Evolutionary conservation across 805 yeast species (phyloP).

Genomic region (Saturnispora sanitii): DNA sequence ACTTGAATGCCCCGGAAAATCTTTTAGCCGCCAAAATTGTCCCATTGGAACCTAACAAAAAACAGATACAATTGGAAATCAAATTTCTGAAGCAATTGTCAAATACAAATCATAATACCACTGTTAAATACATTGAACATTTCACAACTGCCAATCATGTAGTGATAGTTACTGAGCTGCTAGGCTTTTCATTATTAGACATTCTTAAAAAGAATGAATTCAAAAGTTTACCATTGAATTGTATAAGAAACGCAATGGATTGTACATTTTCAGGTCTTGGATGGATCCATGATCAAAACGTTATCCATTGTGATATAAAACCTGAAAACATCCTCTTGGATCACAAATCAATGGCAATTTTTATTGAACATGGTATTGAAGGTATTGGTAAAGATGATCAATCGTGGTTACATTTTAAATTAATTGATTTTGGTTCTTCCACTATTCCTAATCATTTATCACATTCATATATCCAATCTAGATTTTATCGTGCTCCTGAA

Average conservation of each 20-base stretch:
- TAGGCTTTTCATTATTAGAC: conserved; percentile 60
- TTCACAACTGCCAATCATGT: conserved; percentile 75
- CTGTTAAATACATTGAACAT: conserved; percentile 54
- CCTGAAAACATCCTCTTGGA: conserved; percentile 62
- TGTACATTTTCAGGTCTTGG: conserved; percentile 52
- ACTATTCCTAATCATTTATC: conserved; percentile 35
- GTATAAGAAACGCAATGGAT: conserved; percentile 36
- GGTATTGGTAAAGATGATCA: conserved; percentile 9
- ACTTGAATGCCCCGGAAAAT: conserved; percentile 42
- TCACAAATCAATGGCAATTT: conserved; percentile 26
- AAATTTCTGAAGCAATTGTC: conserved; percentile 46
- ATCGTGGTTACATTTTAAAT: conserved; percentile 35
- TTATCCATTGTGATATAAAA: conserved; percentile 79
- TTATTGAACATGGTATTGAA: conserved; percentile 2
- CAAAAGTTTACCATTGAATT: conserved; percentile 35
- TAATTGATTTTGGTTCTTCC: conserved; percentile 77
- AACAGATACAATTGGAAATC: conserved; percentile 66
- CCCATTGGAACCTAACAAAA: conserved; percentile 62
- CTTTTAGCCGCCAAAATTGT: conserved; percentile 70
- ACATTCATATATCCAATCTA: conserved; percentile 46
- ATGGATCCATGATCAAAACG: conserved; percentile 44
- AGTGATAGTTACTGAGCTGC: conserved; percentile 68
- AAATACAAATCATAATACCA: conserved; percentile 23
- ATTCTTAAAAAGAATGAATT: conserved; percentile 40
- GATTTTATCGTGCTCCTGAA: conserved; percentile 76